Evolutionary conservation across 768 basidiomycete species (phyloP).

Genomic region (Leccinum subtestaceum): DNA sequence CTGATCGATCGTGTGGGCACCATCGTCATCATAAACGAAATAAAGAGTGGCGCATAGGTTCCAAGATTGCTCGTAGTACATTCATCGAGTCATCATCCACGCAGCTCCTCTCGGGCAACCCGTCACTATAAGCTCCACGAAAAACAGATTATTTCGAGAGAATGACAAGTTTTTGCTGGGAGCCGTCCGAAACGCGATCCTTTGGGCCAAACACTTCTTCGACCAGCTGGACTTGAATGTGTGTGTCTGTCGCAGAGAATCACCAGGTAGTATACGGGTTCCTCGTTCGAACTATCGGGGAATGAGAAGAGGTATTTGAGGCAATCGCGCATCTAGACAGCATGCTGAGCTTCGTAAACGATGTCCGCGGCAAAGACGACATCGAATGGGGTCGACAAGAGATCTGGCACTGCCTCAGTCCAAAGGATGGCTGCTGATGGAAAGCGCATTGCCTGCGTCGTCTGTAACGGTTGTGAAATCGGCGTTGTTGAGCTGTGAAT

Average conservation of each 20-base stretch:
- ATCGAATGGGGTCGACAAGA: slow-evolving; percentile 36
- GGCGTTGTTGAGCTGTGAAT: slow-evolving; percentile 40
- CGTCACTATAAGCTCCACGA: slow-evolving; percentile 43
- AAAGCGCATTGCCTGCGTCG: not conserved
- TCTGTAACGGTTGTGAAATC: slow-evolving; percentile 29
- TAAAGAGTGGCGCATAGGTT: not conserved
- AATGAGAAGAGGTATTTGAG: slow-evolving; percentile 37
- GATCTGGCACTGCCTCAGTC: slow-evolving; percentile 30
- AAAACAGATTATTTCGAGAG: slow-evolving; percentile 47
- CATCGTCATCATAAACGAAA: not conserved
- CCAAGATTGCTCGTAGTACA: not conserved
- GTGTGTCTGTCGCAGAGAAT: slow-evolving; percentile 71
- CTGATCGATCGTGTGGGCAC: not conserved
- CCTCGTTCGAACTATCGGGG: slow-evolving; percentile 9
- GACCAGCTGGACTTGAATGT: slow-evolving; percentile 55
- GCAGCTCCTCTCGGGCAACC: slow-evolving; percentile 25
- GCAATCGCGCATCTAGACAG: slow-evolving; percentile 43
- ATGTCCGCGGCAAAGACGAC: slow-evolving; percentile 52
- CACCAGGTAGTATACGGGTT: slow-evolving; percentile 60
- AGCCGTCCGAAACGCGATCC: not conserved
- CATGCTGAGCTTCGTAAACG: slow-evolving; percentile 50
- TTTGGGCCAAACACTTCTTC: slow-evolving; percentile 49
- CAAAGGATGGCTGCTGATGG: slow-evolving; percentile 30
- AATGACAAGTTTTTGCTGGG: not conserved
- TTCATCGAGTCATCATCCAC: slow-evolving; percentile 29